These are phyloP conservation scores for Pyricularia grisea DNA, from an alignment of 2,329 filamentous ascomycete species.

Conservation along the genomic window DNA sequence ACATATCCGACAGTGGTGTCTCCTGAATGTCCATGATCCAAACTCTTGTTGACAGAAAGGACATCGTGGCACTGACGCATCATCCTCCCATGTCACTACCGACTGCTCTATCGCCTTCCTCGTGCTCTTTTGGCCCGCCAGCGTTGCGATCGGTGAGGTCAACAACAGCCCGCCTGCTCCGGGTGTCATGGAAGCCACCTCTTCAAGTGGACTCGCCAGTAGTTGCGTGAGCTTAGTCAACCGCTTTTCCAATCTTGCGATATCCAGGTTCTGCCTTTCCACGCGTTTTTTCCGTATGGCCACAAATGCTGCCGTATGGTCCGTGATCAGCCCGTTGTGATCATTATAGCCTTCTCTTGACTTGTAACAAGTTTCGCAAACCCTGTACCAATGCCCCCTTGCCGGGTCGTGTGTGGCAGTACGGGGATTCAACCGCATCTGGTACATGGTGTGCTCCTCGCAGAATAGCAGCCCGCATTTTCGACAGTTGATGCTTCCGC, in stretches of 20 bases:
- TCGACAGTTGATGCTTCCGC: constrained; percentile 84
- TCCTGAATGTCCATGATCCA: constrained; percentile 80
- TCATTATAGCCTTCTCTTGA: constrained; percentile 94
- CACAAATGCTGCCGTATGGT: constrained; percentile 65
- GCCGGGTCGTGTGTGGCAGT: constrained; percentile 85
- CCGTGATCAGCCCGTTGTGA: constrained; percentile 59
- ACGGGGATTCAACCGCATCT: constrained; percentile 83
- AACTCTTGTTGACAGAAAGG: constrained; percentile 97
- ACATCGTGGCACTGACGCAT: constrained; percentile 68
- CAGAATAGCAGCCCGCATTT: constrained; percentile 92
- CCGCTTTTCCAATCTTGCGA: constrained; percentile 83
- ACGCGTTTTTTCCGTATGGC: constrained; percentile 66
- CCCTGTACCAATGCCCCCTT: constrained; percentile 83
- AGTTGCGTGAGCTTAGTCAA: constrained; percentile 83
- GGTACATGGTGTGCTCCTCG: constrained; percentile 98
- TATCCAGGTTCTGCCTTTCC: constrained; percentile 78
- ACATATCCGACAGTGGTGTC: constrained; percentile 92
- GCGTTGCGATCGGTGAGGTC: constrained; percentile 49
- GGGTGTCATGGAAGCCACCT: constrained; percentile 36
- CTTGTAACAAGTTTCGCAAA: constrained; percentile 99
- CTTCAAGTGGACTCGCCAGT: constrained; percentile 64
- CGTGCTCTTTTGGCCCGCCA: constrained; percentile 62
- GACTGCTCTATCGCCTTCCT: constrained; percentile 82
- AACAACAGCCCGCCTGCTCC: constrained; percentile 19
- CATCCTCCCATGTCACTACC: constrained; percentile 92